These are phyloP conservation scores for Arachnomyces sp. DNA, from an alignment of 2,329 filamentous ascomycete genomes.

Conservation along the genomic window DNA sequence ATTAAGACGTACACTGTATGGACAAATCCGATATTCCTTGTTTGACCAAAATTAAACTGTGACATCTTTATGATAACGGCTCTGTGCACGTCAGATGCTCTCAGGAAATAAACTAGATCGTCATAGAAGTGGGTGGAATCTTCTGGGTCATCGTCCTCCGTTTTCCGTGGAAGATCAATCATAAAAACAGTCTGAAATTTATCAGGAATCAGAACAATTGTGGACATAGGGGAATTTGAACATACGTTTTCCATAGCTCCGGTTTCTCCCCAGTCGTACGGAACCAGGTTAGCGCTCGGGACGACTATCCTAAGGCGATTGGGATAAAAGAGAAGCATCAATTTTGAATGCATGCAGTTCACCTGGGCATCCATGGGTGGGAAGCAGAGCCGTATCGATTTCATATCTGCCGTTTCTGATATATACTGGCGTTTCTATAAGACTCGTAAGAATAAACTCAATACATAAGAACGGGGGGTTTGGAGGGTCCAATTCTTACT, in stretches of 20 bases:
- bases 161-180: conserved; percentile 68
- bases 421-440: conserved; percentile 30
- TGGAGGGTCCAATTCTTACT: too few species aligned
- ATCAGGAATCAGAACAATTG: conserved; percentile 9
- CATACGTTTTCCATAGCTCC: conserved; percentile 76
- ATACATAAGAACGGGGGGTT: neutral
- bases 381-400: conserved; percentile 62
- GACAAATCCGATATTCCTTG: conserved; percentile 65
- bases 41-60: conserved; percentile 74
- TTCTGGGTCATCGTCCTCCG: conserved; percentile 15
- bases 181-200: conserved; percentile 62
- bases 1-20: conserved; percentile 63
- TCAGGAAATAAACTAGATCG: conserved; percentile 63
- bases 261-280: conserved; percentile 82
- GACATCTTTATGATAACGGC: conserved; percentile 59
- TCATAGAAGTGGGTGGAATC: conserved; percentile 51
- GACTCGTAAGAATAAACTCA: conserved; percentile 1
- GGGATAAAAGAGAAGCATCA: conserved; percentile 77
- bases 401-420: conserved; percentile 34
- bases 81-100: conserved; percentile 56
- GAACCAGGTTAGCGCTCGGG: conserved; percentile 76
- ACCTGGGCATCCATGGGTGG: conserved; percentile 65
- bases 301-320: conserved; percentile 69
- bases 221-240: neutral
- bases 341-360: conserved; percentile 85